Evolutionary conservation across 768 basidiomycete genomes (phyloP), one percentile per base, ranked within the genome.

Genomic region (Lepiota brunneoincarnata): DNA sequence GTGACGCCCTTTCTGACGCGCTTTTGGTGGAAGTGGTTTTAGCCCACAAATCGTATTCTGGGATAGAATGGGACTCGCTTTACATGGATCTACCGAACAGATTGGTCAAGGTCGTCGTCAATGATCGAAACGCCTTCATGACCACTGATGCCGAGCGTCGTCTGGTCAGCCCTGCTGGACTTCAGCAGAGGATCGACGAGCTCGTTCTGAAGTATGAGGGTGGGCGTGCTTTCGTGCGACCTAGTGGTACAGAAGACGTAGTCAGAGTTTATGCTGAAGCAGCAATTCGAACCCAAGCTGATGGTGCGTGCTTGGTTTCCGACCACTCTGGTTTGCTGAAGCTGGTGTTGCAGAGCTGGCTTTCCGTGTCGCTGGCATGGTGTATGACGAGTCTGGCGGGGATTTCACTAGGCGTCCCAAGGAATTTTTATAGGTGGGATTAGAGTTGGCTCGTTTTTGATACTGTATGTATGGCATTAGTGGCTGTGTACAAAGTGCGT

Each of bases 181-280:
- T 98, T 54, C 97, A 98, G 67, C 75, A 67, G 10, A 86, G 82
- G 67, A 86, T 99, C 46, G 89, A 98, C 56, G 88, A 86, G 23
- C 77, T 93, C 35, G 86, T 91, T 26, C 75, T 77, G 53, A 84
- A 84, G 64, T 90, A 87, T 63, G 85, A 88, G 42, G 84, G 84
- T 15, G 97, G 97, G 1, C 82, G 97, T 38, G 84, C 91, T 23
- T 99, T 99, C 64, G 97, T 98, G 15, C 72, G 97, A 54, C 97
- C 97, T 2, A 96, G 93, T 68, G 97, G 97, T 7, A 99, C 97
- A 20, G 97, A 99, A 69, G 95, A 99, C 64, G 95, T 96, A 21
- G 97, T 99, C 5, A 80, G 97, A 55, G 94, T 99, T 14, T 99
- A 98, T 65, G 97, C 95, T 1, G 97, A 99, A 68, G 96, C 97